Conservation (phyloP, 768 basidiomycete species). For the Lyophyllum decastes region DNA sequence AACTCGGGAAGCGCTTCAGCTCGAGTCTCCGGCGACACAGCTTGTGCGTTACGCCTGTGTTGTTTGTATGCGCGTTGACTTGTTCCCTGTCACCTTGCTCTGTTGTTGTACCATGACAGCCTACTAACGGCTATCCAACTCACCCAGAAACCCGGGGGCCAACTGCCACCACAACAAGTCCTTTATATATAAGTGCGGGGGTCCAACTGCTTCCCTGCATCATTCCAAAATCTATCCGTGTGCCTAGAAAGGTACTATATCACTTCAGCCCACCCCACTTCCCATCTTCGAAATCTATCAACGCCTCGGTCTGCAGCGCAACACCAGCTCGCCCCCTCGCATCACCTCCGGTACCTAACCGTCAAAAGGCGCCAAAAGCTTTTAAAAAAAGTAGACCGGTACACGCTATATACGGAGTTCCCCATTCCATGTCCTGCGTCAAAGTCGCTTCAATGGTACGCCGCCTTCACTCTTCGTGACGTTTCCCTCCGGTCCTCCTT, state of each 20-base stretch:
- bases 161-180: too few relatives aligned
- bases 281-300: not conserved
- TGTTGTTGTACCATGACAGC: conserved; percentile 2
- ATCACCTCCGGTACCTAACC: too few relatives aligned
- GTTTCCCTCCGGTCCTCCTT: conserved; percentile 9
- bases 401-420: too few relatives aligned
- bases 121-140: conserved; percentile 1
- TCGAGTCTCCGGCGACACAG: conserved; percentile 17
- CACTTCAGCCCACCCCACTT: not conserved
- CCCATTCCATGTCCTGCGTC: conserved; percentile 32
- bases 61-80: not conserved
- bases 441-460: conserved; percentile 37
- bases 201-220: not conserved
- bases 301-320: conserved; percentile 15
- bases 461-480: conserved; percentile 7
- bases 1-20: conserved; percentile 7
- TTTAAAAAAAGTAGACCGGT: conserved; percentile 12
- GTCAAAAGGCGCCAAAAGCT: too few relatives aligned
- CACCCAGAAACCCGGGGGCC: not conserved
- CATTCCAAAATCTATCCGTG: not conserved
- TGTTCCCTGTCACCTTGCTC: not conserved
- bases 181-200: not conserved
- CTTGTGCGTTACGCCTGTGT: conserved; percentile 6
- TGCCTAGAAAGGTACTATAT: conserved; percentile 1
- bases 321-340: conserved; percentile 10